Base-by-base conservation (phyloP, 441 rosid genomes). In the Croton setiger region DNA sequence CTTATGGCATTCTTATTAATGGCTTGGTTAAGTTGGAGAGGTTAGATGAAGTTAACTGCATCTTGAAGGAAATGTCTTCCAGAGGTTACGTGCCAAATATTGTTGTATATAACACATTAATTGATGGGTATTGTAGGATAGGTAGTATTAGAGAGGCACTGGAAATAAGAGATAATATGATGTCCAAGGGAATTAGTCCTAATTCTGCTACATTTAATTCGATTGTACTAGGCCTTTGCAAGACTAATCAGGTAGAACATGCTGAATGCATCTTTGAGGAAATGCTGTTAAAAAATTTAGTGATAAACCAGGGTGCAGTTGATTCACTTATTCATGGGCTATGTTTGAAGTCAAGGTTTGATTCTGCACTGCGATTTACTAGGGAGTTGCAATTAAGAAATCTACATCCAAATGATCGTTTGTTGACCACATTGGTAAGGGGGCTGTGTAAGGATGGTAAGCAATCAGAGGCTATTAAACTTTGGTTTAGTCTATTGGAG, bases 1-100 rank as follows among this genome's bases (percentile, higher is more conserved):
- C 92, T 9, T 89, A 86, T 54, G 81, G 88, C 74, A 77, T 84
- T 77, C 87, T 92, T 64, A 71, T 92, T 73, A 88, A 89, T 74
- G 84, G 94, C 72, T 83, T 87, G 72, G 83, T 81, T 53, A 92
- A 85, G 74, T 72, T 76, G 35, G 85, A 79, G 76, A 87, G 80
- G 76, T 78, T 87, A 75, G 87, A 78, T 80, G 87, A 83, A 49
- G 92, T 90, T 49, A 79, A 79, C 68, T 74, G 52, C 63, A 69
- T 87, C 63, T 59, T 84, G 73, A 82, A 80, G 72, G 97, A 92
- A 83, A 86, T 88, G 83, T 72, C 82, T 27, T 75, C 72, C 64
- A 80, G 65, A 69, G 91, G 94, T 37, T 74, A 85, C 75, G 69
- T 74, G 65, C 86, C 87, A 7, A 89, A 85, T 75, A 83, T 76